These are phyloP conservation scores for Sporothrix protearum DNA, from an alignment of 2,329 filamentous ascomycete species.

Conservation along the genomic window DNA sequence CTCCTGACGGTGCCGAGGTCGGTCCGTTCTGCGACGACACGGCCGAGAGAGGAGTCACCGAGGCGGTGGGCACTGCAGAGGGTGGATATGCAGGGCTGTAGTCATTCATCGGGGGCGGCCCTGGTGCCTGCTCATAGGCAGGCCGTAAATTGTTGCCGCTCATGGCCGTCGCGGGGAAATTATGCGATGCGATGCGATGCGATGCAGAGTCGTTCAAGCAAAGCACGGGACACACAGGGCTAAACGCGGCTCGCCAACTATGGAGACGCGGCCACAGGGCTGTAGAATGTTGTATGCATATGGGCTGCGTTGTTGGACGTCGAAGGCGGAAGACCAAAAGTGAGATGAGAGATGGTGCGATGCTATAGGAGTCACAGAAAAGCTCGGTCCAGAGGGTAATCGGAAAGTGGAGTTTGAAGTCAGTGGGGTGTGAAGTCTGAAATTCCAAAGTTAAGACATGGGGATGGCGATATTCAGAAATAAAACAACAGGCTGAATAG, in stretches of 20 bases:
- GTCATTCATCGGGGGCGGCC: neutral
- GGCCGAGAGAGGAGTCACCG: neutral
- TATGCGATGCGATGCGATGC: no score
- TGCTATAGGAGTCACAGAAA: neutral
- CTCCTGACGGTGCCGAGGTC: neutral
- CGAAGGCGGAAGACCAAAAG: neutral
- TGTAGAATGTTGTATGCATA: slow-evolving; percentile 2
- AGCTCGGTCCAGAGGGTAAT: neutral
- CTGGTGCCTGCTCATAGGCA: neutral
- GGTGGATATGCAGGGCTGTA: neutral
- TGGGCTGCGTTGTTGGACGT: neutral
- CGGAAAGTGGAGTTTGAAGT: neutral
- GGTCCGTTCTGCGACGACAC: neutral
- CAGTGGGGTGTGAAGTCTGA: neutral
- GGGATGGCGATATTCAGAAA: neutral
- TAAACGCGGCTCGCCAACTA: slow-evolving; percentile 1
- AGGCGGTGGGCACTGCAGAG: neutral
- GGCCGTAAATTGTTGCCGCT: neutral
- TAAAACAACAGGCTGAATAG: neutral
- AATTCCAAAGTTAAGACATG: neutral
- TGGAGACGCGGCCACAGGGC: neutral
- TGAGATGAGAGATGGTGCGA: neutral
- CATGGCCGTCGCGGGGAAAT: neutral
- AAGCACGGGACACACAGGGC: neutral
- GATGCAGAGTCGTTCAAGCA: neutral